Conservation (phyloP, 306 rosid species). For the Cucurbita argyrosperma region DNA sequence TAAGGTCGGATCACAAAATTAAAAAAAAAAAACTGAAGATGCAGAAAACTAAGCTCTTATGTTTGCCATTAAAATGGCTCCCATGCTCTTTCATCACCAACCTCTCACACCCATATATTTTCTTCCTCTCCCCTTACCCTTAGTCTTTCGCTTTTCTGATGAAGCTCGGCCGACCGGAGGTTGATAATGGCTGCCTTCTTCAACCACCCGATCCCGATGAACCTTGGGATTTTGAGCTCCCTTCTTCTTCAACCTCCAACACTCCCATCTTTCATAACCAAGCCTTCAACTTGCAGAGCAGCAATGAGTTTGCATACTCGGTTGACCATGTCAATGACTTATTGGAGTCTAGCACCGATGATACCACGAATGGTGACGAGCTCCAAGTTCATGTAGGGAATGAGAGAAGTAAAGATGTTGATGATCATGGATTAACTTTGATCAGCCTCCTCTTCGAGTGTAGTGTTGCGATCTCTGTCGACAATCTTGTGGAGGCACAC, state of each 20-base stretch:
- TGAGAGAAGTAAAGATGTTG: constrained; percentile 5
- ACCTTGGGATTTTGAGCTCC: constrained; percentile 32
- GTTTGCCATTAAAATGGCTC: constrained; percentile 25
- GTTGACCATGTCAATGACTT: constrained; percentile 49
- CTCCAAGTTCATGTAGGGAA: constrained; percentile 24
- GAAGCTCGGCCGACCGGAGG: constrained; percentile 41
- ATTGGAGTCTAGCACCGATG: constrained; percentile 21
- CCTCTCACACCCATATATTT: constrained; percentile 6
- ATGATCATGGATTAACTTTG: constrained; percentile 32
- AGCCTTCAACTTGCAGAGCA: constrained; percentile 20
- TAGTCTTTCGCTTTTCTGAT: constrained; percentile 4
- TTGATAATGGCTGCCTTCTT: constrained; percentile 26
- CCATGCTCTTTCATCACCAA: constrained; percentile 15
- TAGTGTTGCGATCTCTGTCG: constrained; percentile 71
- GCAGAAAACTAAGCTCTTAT: neutral
- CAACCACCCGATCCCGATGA: constrained; percentile 38
- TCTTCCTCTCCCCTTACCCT: neutral
- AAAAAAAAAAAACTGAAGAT: neutral
- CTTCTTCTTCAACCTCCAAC: constrained; percentile 16
- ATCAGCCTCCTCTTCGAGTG: constrained; percentile 61
- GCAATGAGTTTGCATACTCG: constrained; percentile 44
- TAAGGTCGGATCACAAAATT: neutral
- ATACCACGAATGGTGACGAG: constrained; percentile 8
- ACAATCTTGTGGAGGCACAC: constrained; percentile 56
- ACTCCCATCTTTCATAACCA: constrained; percentile 23